Conservation (phyloP, 768 basidiomycete genomes). For the Russula lepida region DNA sequence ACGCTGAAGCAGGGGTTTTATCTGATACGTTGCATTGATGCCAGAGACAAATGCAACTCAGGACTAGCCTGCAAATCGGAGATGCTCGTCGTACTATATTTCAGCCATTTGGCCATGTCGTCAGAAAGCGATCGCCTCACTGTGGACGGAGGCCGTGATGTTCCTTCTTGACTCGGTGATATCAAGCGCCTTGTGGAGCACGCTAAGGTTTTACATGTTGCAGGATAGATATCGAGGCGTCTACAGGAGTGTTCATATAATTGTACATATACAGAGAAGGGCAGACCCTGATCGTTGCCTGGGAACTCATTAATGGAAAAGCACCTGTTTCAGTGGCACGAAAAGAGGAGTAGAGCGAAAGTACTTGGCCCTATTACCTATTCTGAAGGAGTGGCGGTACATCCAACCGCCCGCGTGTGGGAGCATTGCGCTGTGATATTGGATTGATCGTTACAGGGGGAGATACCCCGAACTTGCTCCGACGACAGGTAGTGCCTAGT, state of each 20-base stretch:
- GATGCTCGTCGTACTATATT: not conserved
- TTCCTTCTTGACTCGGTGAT: not conserved
- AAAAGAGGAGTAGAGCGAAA: not conserved
- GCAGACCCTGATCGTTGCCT: not conserved
- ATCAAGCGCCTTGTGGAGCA: not conserved
- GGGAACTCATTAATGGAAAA: not conserved
- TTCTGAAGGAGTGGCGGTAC: not conserved
- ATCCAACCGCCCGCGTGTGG: not conserved
- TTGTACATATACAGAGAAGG: not conserved
- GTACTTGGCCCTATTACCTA: not conserved
- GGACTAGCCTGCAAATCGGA: not conserved
- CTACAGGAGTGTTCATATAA: not conserved
- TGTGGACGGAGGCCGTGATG: not conserved
- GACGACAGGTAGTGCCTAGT: not conserved
- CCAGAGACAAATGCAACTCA: not conserved
- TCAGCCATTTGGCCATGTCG: not conserved
- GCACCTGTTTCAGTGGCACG: not conserved
- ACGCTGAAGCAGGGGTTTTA: not conserved
- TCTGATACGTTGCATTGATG: not conserved
- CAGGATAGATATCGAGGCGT: not conserved
- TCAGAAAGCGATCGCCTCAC: not conserved
- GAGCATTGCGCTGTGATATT: not conserved
- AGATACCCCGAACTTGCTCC: not conserved
- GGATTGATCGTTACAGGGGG: not conserved
- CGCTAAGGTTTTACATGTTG: not conserved